Evolutionary conservation across 2,329 filamentous ascomycete species (phyloP), one percentile per base, ranked within the genome.

Genomic region (Paraconiothyrium brasiliense): DNA sequence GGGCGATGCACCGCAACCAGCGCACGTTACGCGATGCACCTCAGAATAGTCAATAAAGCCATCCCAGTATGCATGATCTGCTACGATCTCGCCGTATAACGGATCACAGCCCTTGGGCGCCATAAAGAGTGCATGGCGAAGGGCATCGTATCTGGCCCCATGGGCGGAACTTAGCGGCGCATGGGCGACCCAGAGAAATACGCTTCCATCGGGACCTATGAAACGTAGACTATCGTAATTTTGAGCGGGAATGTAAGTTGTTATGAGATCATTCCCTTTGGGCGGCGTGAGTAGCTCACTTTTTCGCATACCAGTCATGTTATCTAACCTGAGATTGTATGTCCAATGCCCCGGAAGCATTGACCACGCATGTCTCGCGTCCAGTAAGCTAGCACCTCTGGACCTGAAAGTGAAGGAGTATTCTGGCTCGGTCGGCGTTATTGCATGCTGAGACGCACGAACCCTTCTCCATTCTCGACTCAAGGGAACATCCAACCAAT

Each of bases 61-160:
- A 27, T 78, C 74, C 74, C 73, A 77, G 50, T 71, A 76, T 2
- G 72, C 65, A 44, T 78, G 75, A 41, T 78, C 75, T 34, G 75
- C 75, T 6, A 76, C 71, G n/a, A 78, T 76, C 2, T 71, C 66
- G 32, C 75, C 75, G 43, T 71, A 76, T 1, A 76, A 57, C 1
- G 75, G 75, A 57, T 77, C 70, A 35, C 63, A 59, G 10, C 60
- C 64, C 5, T 64, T 58, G 7, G 59, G 64, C 2, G 71, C 63
- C 3, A 62, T 69, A 39, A 78, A 78, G 2, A 78, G 69, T 10
- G 74, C 75, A 49, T 78, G 75, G 6, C 75, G 70, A 5, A 74
- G 47, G 1, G 67, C 69, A 47, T 77, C 75, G 50, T 69, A 76
- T n/a, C 74, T 58, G 4, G 64, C 56, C 22, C 73, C 74, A 13